A percentile compares a stretch with the other conserved stretches of the same genome.
phyloP scores from a whole-genome alignment of 2,329 filamentous ascomycete species.

The Xenosphaeropsis pyriputrescens region DNA sequence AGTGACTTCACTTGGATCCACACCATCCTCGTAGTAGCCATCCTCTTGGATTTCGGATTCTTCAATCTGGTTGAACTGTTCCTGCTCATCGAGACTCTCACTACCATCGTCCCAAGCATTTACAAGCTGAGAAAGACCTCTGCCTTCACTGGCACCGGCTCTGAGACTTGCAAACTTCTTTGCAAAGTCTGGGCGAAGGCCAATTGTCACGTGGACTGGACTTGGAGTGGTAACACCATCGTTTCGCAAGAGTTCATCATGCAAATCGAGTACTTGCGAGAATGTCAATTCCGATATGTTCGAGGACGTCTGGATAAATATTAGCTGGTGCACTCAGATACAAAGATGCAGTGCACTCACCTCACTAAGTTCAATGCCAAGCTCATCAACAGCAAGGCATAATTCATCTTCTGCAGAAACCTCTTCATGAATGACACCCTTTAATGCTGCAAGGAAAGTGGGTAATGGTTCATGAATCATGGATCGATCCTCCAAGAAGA shows the following conservation, averaged over 20 bases:
- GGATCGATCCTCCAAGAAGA: slow-evolving; percentile 38
- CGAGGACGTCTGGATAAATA: slow-evolving; percentile 27
- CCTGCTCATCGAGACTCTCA: slow-evolving; percentile 8
- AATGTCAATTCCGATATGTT: slow-evolving; percentile 33
- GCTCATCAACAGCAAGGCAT: slow-evolving; percentile 34
- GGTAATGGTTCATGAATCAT: slow-evolving; percentile 35
- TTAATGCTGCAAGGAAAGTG: slow-evolving; percentile 39
- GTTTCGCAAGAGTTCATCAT: slow-evolving; percentile 41
- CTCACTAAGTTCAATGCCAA: slow-evolving; percentile 41
- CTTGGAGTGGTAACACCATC: slow-evolving; percentile 36
- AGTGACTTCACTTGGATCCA: neutral
- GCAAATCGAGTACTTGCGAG: slow-evolving; percentile 41
- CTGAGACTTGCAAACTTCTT: slow-evolving; percentile 35
- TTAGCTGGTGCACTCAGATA: slow-evolving; percentile 9
- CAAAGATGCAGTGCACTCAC: slow-evolving; percentile 22
- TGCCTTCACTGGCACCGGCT: slow-evolving; percentile 36
- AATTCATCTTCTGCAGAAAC: slow-evolving; percentile 41
- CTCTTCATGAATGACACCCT: slow-evolving; percentile 35
- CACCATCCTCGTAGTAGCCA: neutral
- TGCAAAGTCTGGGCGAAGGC: slow-evolving; percentile 35
- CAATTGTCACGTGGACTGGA: slow-evolving; percentile 42
- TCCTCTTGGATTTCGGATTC: too few relatives aligned
- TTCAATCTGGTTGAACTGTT: neutral
- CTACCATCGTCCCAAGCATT: slow-evolving; percentile 10
- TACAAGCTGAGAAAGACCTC: slow-evolving; percentile 24